Evolutionary conservation across 2,329 filamentous ascomycete genomes (phyloP).

Genomic region (Alternaria sp.): DNA sequence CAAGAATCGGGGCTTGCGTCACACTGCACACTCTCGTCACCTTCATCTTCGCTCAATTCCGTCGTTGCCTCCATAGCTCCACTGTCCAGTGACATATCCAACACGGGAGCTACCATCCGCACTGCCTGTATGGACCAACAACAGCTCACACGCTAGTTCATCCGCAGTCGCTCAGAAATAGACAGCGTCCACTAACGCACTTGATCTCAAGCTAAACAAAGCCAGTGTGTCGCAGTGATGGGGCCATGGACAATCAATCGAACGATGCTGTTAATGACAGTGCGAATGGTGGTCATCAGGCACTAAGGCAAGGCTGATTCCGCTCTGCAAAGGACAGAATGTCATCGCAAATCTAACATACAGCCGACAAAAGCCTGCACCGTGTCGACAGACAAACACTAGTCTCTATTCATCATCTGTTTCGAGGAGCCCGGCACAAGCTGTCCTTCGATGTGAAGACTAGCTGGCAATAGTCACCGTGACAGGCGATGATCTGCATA

Average conservation of each 20-base stretch:
- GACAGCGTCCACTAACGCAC: background rate
- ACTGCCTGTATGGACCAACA: background rate
- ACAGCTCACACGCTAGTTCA: background rate
- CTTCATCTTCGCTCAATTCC: background rate
- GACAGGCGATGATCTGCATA: background rate
- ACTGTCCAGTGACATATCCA: background rate
- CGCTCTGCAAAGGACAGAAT: background rate
- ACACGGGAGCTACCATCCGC: background rate
- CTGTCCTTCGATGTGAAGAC: background rate
- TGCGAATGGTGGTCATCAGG: background rate
- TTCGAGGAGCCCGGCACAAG: background rate
- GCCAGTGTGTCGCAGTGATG: background rate
- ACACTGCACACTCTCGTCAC: background rate
- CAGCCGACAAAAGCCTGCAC: background rate
- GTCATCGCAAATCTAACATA: background rate
- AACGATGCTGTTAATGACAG: background rate
- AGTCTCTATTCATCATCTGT: background rate
- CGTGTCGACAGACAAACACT: background rate
- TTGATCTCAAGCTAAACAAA: background rate
- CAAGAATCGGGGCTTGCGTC: background rate
- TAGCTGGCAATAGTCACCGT: background rate
- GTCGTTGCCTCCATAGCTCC: background rate
- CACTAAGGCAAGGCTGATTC: constrained; percentile 8
- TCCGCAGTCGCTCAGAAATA: background rate
- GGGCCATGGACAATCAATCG: background rate